Conservation (phyloP, 2,329 filamentous ascomycete genomes). For the Hymenoscyphus occultus region DNA sequence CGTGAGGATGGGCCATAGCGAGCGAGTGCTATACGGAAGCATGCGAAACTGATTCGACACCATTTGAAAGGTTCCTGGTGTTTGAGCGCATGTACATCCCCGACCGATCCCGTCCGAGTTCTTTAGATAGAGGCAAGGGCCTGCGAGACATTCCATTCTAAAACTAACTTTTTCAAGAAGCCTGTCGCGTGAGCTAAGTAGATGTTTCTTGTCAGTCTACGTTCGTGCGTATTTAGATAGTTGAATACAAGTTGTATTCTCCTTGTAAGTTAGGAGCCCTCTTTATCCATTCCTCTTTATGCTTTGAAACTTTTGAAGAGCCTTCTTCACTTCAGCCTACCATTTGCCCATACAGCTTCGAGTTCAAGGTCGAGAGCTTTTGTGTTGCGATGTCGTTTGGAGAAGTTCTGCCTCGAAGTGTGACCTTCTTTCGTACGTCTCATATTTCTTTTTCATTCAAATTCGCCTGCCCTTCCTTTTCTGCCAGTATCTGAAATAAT, state of each 20-base stretch:
- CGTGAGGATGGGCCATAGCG: neutral
- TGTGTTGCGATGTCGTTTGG: no score
- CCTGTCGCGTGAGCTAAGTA: neutral
- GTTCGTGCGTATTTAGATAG: neutral
- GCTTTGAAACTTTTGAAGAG: neutral
- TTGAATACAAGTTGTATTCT: neutral
- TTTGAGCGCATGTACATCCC: slow-evolving; percentile 15
- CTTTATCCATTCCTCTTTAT: neutral
- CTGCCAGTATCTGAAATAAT: no score
- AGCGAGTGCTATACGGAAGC: neutral
- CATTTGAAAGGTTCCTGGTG: neutral
- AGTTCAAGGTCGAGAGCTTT: no score
- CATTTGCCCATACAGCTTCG: neutral
- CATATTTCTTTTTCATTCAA: no score
- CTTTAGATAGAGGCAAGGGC: slow-evolving; percentile 16
- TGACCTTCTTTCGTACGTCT: no score
- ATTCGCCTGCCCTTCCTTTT: no score
- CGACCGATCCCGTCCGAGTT: slow-evolving; percentile 12
- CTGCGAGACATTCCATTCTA: neutral
- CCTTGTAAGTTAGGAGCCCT: neutral
- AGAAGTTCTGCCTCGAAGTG: no score
- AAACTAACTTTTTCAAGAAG: neutral
- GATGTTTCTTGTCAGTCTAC: neutral
- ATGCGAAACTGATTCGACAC: neutral
- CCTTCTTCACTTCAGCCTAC: neutral